These are phyloP conservation scores for Aspergillus thermomutatus DNA, from an alignment of 2,329 filamentous ascomycete genomes.

Conservation along the genomic window DNA sequence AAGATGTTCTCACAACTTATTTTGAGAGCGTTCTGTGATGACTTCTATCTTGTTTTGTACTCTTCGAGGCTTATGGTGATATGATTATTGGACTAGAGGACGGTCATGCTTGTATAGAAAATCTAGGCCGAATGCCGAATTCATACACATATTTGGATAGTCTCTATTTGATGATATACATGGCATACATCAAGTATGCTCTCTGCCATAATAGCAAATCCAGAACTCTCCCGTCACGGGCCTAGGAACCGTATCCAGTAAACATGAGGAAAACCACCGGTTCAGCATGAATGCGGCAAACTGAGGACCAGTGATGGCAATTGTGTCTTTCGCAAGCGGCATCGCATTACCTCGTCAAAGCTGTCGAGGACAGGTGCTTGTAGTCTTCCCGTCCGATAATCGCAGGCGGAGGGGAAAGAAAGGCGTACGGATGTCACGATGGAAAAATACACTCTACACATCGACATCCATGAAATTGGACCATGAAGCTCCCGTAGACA, in stretches of 20 bases:
- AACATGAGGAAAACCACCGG: not conserved
- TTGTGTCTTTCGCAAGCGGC: not conserved
- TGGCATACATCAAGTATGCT: constrained; percentile 20
- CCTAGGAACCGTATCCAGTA: not conserved
- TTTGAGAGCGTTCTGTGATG: constrained; percentile 35
- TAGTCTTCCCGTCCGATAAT: not conserved
- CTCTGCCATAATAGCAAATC: not conserved
- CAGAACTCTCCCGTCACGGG: not conserved
- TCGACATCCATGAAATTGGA: not conserved
- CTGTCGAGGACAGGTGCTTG: not conserved
- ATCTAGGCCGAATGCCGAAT: not conserved
- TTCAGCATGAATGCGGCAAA: not conserved
- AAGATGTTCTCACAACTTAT: constrained; percentile 37
- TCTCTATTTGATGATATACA: constrained; percentile 24
- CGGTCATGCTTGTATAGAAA: not conserved
- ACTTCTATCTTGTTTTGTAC: not conserved
- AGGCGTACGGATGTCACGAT: not conserved
- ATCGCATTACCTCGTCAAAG: not conserved
- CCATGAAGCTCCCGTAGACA: not conserved
- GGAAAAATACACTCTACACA: not conserved
- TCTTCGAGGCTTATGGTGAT: not conserved
- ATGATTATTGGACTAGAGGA: not conserved
- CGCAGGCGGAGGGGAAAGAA: not conserved
- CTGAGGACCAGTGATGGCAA: not conserved
- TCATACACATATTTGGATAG: constrained; percentile 7